phyloP scores from a whole-genome alignment of 176 grass and related monocot species.

The Zea luxurians region DNA sequence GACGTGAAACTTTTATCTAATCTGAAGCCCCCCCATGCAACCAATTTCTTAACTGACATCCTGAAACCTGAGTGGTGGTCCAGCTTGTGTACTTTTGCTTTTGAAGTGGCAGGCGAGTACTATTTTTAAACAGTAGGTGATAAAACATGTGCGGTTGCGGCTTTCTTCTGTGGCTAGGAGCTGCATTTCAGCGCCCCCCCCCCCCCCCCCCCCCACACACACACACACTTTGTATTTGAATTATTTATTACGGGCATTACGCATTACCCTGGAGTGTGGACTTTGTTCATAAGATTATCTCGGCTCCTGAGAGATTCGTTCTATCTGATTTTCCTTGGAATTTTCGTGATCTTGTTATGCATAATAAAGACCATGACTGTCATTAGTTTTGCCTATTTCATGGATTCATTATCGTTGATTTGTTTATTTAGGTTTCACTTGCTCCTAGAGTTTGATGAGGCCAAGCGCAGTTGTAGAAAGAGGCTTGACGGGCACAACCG shows the following conservation, averaged over 20 bases:
- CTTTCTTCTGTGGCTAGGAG: constrained; percentile 9
- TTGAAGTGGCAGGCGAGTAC: constrained; percentile 15
- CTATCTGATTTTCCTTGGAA: constrained; percentile 2
- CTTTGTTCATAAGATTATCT: constrained; percentile 18
- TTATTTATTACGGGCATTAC: neutral
- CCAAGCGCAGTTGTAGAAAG: constrained; percentile 93
- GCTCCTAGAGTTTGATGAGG: constrained; percentile 84
- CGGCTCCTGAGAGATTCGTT: constrained; percentile 4
- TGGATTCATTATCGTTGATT: constrained; percentile 20
- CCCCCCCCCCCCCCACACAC: too few species aligned
- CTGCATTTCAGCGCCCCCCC: constrained; percentile 18
- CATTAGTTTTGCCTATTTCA: neutral
- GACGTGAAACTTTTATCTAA: constrained; percentile 37
- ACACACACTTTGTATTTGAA: constrained; percentile 31
- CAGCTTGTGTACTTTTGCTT: constrained; percentile 35
- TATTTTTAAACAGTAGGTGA: constrained; percentile 32
- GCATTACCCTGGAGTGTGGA: neutral
- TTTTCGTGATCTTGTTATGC: neutral
- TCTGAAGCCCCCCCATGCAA: constrained; percentile 25
- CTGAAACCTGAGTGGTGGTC: constrained; percentile 51
- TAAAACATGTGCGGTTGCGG: constrained; percentile 2
- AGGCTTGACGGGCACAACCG: constrained; percentile 92
- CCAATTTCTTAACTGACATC: constrained; percentile 36
- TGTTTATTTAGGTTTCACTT: constrained; percentile 75
- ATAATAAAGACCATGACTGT: constrained; percentile 13